These are phyloP conservation scores for Fusarium heterosporum DNA, from an alignment of 2,329 filamentous ascomycete species.

Conservation along the genomic window DNA sequence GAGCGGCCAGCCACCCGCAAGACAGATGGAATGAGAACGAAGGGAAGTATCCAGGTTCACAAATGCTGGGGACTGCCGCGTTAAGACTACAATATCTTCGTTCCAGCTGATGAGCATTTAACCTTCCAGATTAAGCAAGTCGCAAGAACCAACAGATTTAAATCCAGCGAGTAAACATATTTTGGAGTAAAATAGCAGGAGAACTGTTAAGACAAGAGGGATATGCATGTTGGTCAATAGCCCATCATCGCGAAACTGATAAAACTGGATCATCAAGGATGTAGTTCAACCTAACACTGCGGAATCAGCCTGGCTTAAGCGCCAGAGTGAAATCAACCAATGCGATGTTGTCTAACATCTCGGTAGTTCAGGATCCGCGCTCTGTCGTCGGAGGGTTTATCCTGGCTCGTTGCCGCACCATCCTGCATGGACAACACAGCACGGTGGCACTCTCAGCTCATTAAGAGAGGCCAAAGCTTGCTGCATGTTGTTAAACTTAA, in stretches of 20 bases:
- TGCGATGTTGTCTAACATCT: background rate
- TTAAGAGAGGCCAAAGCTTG: background rate
- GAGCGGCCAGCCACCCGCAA: slow-evolving; percentile 23
- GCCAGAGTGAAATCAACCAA: slow-evolving; percentile 10
- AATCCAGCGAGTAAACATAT: slow-evolving; percentile 6
- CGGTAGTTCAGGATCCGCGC: background rate
- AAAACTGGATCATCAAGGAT: slow-evolving; percentile 26
- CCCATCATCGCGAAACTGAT: slow-evolving; percentile 37
- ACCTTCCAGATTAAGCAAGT: slow-evolving; percentile 2
- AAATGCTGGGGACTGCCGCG: background rate
- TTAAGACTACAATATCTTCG: slow-evolving; percentile 10
- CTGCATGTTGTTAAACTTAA: background rate
- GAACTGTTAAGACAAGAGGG: slow-evolving; percentile 28
- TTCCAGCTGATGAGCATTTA: background rate
- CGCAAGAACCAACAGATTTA: slow-evolving; percentile 23
- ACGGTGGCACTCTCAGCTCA: slow-evolving; percentile 1
- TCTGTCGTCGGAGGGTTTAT: slow-evolving; percentile 12
- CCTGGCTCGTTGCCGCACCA: slow-evolving; percentile 15
- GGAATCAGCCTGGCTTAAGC: slow-evolving; percentile 25
- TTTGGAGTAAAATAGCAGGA: slow-evolving; percentile 12
- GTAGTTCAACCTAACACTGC: slow-evolving; percentile 12
- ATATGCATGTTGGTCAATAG: slow-evolving; percentile 36
- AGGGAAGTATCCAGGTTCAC: background rate
- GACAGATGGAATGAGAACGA: background rate
- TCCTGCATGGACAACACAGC: slow-evolving; percentile 15